Base-by-base conservation (phyloP, 2,329 filamentous ascomycete species). In the Leptographium procerum region DNA sequence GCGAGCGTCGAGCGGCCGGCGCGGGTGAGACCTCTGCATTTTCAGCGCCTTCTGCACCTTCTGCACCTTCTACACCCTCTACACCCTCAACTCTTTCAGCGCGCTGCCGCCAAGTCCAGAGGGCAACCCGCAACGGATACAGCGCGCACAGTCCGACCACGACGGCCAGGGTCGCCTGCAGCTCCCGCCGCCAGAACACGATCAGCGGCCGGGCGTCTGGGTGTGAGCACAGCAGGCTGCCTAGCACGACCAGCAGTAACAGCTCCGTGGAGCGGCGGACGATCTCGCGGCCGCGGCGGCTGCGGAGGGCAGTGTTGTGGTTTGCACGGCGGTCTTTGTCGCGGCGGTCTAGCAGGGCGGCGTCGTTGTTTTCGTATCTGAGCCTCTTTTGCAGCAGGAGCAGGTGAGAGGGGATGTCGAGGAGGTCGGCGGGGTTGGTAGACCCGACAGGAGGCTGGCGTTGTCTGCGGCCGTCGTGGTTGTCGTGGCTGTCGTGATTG, bases 81-180 rank as follows among this genome's bases (percentile, higher is more conserved):
- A 24, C 28, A 33, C 14, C 26, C 31, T 13, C 26, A 6, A 6
- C 16, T 14, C 36, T 10, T 10, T 33, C 31, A 33, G 3, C 50
- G 16, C 28, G 10, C 31, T 16, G 6, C 11, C 11, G 29, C 31
- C 26, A n/a, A 1, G 74, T 71, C 76, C 80, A 80, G 22, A 72
- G 63, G 7, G 77, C 66, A n/a, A 86, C 70, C 59, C 84, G 76
- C 45, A 86, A 57, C 2, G 86, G 86, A 64, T 89, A 88, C 14
- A 80, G 65, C 6, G 71, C 65, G 50, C 79, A 64, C 8, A 86
- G 68, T 2, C 65, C 66, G 1, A 66, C 65, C 52, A 74, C 73
- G 1, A 76, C 62, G 3, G 69, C 62, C 6, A 67, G 66, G 3
- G 72, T 65, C n/a, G 70, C 57, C 31, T 63, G 60, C 24, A 82